Base-by-base conservation (phyloP, 2,329 filamentous ascomycete genomes). In the Chaetomium globosum region DNA sequence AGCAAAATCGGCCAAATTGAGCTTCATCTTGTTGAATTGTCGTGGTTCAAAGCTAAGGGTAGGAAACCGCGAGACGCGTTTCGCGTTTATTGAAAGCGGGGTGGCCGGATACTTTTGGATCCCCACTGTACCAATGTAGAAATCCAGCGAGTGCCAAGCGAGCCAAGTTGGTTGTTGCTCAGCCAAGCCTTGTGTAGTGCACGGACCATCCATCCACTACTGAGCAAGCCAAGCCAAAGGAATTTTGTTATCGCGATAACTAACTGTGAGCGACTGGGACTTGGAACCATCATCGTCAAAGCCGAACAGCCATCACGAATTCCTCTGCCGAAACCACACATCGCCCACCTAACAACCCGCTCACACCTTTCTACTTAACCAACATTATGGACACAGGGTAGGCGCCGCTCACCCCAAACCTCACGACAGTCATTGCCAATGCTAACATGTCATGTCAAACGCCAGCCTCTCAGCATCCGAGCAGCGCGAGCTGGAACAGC, bases 401-500 rank as follows among this genome's bases (percentile, higher is more conserved):
- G 7, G 51, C 31, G 26, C 13, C 10, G 16, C 39, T n/a, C 39
- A 43, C 8, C 39, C 39, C 16, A 49, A 36, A 49, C 9, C 57
- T 36, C 12, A 28, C 43, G 3, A 36, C 26, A 3, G 30, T 5
- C 51, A 48, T 49, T 52, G 21, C 33, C 62, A 53, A 51, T 49
- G 55, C 65, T 36, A 57, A 49, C 53, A 49, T 54, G 26, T 46
- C 19, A 19, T 39, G 12, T 30, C 43, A 53, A 33, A 21, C 21
- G 23, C 30, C 67, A 84, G 83, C 77, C 89, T 96, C 77, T 91
- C 86, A 72, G 77, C 84, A 74, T 79, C 87, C 74, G 94, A 98
- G 84, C 91, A 96, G 83, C 91, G 92, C 81, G 92, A 95, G 85
- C 90, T 99, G 77, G 90, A 96, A 80, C 82, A 87, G 81, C 92